Percentiles rank a stretch among this genome's conserved stretches.
phyloP scores from a whole-genome alignment of 768 basidiomycete species.

The Inosperma sp. region DNA sequence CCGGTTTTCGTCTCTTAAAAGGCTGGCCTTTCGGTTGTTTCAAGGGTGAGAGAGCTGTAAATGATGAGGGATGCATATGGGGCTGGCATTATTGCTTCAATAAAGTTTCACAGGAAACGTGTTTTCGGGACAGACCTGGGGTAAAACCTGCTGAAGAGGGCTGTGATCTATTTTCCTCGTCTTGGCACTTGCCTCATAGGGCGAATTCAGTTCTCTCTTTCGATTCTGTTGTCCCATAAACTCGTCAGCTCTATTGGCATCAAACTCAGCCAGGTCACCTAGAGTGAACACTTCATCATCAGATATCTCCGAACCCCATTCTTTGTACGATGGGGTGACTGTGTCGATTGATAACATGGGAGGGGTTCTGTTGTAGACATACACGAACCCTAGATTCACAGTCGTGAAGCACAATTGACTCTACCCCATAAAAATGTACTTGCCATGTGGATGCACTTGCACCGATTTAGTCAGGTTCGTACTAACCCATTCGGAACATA shows the following conservation, averaged over 20 bases:
- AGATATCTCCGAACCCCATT: conserved; percentile 36
- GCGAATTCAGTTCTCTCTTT: background rate
- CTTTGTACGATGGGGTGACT: conserved; percentile 15
- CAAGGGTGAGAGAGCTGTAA: conserved; percentile 9
- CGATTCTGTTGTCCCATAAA: conserved; percentile 25
- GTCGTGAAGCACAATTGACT: background rate
- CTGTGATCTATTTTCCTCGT: conserved; percentile 32
- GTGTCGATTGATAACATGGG: background rate
- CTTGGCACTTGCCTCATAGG: conserved; percentile 19
- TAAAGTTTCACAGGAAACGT: conserved; percentile 10
- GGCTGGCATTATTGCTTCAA: conserved; percentile 28
- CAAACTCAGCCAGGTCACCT: conserved; percentile 42
- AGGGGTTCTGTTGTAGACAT: background rate
- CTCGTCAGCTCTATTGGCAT: too few species aligned
- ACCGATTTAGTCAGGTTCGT: background rate
- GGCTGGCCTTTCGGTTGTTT: conserved; percentile 22
- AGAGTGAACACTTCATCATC: conserved; percentile 35
- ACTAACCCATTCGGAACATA: background rate
- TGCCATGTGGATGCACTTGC: background rate
- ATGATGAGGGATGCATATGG: conserved; percentile 31
- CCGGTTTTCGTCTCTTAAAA: conserved; percentile 34
- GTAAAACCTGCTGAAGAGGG: conserved; percentile 36
- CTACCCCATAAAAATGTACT: background rate
- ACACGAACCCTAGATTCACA: background rate
- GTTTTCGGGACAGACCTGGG: conserved; percentile 39